phyloP scores from a whole-genome alignment of 139 green algal species.

The Coelastrella sp. region DNA sequence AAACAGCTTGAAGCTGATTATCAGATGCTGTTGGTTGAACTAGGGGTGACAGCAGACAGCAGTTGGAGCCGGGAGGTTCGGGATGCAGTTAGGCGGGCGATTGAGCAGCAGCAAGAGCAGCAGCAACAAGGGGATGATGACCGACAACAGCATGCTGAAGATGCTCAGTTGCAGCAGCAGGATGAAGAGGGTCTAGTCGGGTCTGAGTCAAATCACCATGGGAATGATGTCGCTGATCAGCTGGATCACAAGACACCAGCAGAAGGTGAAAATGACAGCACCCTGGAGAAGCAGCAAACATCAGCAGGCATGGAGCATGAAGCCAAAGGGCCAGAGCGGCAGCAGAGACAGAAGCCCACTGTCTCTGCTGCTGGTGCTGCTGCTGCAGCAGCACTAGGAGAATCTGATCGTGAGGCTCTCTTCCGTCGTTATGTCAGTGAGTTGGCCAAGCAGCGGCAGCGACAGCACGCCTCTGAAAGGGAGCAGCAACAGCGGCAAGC shows the following conservation, averaged over 20 bases:
- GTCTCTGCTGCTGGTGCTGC: constrained; percentile 17
- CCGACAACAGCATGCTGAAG: background rate
- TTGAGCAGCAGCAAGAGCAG: constrained; percentile 19
- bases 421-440: constrained; percentile 62
- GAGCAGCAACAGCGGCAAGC: constrained; percentile 38
- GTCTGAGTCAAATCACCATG: too few relatives aligned
- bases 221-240: too few relatives aligned
- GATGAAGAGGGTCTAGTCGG: too few relatives aligned
- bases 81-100: background rate
- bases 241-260: too few relatives aligned
- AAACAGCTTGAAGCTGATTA: constrained; percentile 36
- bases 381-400: constrained; percentile 46
- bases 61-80: constrained; percentile 50
- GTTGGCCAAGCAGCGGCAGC: constrained; percentile 37
- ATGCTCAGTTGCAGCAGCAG: background rate
- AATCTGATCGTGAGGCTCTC: constrained; percentile 51
- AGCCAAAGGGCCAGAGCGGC: background rate
- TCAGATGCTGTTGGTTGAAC: constrained; percentile 56
- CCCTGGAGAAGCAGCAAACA: background rate
- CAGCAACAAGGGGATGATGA: background rate
- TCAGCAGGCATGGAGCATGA: background rate
- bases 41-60: constrained; percentile 20
- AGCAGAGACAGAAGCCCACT: constrained; percentile 38
- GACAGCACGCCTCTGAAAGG: background rate
- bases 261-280: background rate